Conservation (phyloP, 805 yeast genomes). For the Yamadazyma endophytica region DNA sequence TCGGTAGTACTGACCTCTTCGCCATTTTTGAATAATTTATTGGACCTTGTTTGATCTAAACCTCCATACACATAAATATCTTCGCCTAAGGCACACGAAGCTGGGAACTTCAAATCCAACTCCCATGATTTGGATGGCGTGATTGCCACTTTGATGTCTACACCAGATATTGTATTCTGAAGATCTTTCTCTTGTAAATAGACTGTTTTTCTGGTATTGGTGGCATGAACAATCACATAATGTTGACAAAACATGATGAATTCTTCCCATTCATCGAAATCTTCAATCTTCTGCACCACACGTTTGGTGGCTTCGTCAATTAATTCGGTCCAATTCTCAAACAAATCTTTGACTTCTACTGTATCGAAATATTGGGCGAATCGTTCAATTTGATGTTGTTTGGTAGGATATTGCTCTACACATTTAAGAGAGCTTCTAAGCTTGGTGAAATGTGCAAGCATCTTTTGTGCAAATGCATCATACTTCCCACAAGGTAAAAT, state of each 20-base stretch:
- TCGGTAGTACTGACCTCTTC: slow-evolving; percentile 18
- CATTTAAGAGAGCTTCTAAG: slow-evolving; percentile 67
- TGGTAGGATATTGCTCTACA: slow-evolving; percentile 52
- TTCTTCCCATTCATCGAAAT: slow-evolving; percentile 84
- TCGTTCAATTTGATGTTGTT: slow-evolving; percentile 45
- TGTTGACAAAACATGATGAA: slow-evolving; percentile 73
- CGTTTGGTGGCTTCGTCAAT: slow-evolving; percentile 35
- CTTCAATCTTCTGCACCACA: slow-evolving; percentile 50
- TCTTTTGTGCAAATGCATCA: slow-evolving; percentile 70
- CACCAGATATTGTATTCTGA: background rate
- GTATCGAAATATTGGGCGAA: slow-evolving; percentile 46
- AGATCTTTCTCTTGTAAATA: slow-evolving; percentile 4
- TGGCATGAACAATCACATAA: slow-evolving; percentile 64
- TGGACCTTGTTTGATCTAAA: slow-evolving; percentile 26
- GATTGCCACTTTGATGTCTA: background rate
- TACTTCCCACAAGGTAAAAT: slow-evolving; percentile 57
- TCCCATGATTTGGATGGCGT: too few species aligned
- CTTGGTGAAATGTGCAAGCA: slow-evolving; percentile 67
- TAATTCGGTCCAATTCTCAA: slow-evolving; percentile 52
- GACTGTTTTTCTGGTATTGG: slow-evolving; percentile 28
- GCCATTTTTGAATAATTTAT: slow-evolving; percentile 7
- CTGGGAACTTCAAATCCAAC: slow-evolving; percentile 40
- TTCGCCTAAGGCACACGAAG: slow-evolving; percentile 20
- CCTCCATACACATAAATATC: slow-evolving; percentile 38
- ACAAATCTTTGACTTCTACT: slow-evolving; percentile 52